Percentiles rank a stretch among this genome's conserved stretches.
Conservation (phyloP, 306 rosid genomes). For the Hippophae gyantsensis region DNA sequence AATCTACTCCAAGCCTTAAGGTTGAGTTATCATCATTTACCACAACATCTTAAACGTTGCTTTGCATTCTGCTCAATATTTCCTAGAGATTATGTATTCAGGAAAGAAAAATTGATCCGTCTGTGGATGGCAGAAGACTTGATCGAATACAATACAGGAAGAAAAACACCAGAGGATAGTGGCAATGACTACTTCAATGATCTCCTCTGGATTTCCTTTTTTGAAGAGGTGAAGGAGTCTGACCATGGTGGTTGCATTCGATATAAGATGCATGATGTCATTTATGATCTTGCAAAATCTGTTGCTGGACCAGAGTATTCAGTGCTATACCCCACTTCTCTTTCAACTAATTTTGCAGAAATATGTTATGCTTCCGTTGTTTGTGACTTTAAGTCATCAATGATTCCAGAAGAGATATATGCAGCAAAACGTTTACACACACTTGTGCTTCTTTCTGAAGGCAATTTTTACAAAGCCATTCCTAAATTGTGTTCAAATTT, state of each 20-base stretch:
- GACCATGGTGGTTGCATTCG: background rate
- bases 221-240: background rate
- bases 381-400: background rate
- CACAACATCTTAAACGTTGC: background rate
- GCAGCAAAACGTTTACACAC: constrained; percentile 1
- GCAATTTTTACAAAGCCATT: background rate
- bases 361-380: background rate
- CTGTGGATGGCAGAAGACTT: constrained; percentile 22
- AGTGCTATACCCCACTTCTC: background rate
- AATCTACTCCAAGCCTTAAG: constrained; percentile 7
- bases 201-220: constrained; percentile 13
- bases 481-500: background rate
- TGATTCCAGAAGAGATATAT: constrained; percentile 2
- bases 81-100: background rate
- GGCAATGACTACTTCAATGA: constrained; percentile 6
- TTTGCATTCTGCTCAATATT: constrained; percentile 11
- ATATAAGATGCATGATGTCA: constrained; percentile 11
- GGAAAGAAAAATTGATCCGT: background rate
- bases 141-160: background rate
- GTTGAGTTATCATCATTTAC: constrained; percentile 8
- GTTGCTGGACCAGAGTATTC: background rate
- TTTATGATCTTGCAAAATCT: constrained; percentile 10
- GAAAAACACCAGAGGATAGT: constrained; percentile 10
- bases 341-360: background rate
- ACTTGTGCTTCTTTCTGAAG: constrained; percentile 4